phyloP scores from a whole-genome alignment of 1,284 basidiomycete genomes.

The Phellopilus nigrolimitatus region DNA sequence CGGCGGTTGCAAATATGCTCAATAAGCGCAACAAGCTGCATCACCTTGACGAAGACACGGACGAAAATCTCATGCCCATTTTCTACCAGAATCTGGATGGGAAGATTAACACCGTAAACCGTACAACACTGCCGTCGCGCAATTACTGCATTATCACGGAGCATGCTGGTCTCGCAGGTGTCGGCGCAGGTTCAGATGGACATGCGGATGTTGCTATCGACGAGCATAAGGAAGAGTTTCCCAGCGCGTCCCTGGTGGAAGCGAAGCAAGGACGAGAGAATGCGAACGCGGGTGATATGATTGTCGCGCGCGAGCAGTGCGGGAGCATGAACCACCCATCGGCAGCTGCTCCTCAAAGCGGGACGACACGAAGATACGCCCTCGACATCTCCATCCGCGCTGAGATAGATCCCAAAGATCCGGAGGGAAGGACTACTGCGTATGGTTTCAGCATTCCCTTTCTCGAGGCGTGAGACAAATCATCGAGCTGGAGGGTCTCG shows the following conservation, averaged over 20 bases:
- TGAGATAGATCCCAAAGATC: constrained; percentile 24
- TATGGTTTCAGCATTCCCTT: constrained; percentile 26
- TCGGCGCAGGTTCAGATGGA: neutral
- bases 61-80: constrained; percentile 30
- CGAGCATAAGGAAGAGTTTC: neutral
- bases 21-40: constrained; percentile 28
- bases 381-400: constrained; percentile 24
- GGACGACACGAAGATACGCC: constrained; percentile 23
- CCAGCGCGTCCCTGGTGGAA: neutral
- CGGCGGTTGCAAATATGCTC: constrained; percentile 33
- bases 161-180: constrained; percentile 22
- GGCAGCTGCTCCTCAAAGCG: constrained; percentile 21
- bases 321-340: constrained; percentile 23
- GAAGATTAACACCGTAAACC: constrained; percentile 19
- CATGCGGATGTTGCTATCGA: neutral
- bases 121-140: constrained; percentile 20
- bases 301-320: constrained; percentile 21
- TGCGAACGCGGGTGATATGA: constrained; percentile 19
- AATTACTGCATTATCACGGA: constrained; percentile 27
- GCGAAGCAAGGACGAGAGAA: neutral
- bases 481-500: neutral
- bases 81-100: constrained; percentile 22
- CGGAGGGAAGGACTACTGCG: constrained; percentile 24
- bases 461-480: constrained; percentile 17
- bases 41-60: constrained; percentile 35